phyloP scores from a whole-genome alignment of 352 stramenopile genomes.

The Phytopythium kandeliae region DNA sequence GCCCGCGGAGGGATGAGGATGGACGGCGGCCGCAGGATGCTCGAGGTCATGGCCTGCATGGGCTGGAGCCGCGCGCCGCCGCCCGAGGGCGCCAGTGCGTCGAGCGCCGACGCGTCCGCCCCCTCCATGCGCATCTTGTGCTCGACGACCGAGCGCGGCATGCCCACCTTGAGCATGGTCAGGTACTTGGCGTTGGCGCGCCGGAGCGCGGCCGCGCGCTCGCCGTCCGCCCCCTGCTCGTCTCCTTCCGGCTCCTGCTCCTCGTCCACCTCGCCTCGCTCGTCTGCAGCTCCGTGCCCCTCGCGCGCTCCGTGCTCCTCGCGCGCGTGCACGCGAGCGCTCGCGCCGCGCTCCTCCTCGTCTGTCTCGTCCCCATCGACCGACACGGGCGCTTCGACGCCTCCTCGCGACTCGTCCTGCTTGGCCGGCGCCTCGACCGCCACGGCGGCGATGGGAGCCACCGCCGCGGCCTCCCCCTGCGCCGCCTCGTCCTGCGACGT shows the following conservation, averaged over 20 bases:
- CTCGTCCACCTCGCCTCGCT: too few species aligned
- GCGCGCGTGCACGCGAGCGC: too few species aligned
- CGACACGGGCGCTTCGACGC: too few species aligned
- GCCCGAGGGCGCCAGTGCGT: constrained; percentile 28
- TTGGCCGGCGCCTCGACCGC: too few species aligned
- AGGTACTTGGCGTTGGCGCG: constrained; percentile 49
- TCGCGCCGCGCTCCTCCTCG: too few species aligned
- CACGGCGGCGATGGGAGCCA: too few species aligned
- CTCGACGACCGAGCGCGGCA: constrained; percentile 56
- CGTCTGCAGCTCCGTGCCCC: too few species aligned
- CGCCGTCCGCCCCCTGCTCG: constrained; percentile 10
- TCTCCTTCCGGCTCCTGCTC: too few species aligned
- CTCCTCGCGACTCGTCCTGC: too few species aligned
- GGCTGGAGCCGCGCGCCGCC: not conserved
- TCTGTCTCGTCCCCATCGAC: too few species aligned
- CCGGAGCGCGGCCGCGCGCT: constrained; percentile 18
- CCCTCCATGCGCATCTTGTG: constrained; percentile 65
- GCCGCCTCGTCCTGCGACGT: not conserved
- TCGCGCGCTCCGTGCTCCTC: too few species aligned
- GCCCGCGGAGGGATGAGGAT: constrained; percentile 20
- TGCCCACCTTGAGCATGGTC: constrained; percentile 76
- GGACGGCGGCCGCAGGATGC: constrained; percentile 19
- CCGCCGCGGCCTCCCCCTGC: too few species aligned
- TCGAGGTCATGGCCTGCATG: constrained; percentile 12
- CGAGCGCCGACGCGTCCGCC: constrained; percentile 49